Conservation (phyloP, 2,329 filamentous ascomycete species). For the Claviceps spartinae region DNA sequence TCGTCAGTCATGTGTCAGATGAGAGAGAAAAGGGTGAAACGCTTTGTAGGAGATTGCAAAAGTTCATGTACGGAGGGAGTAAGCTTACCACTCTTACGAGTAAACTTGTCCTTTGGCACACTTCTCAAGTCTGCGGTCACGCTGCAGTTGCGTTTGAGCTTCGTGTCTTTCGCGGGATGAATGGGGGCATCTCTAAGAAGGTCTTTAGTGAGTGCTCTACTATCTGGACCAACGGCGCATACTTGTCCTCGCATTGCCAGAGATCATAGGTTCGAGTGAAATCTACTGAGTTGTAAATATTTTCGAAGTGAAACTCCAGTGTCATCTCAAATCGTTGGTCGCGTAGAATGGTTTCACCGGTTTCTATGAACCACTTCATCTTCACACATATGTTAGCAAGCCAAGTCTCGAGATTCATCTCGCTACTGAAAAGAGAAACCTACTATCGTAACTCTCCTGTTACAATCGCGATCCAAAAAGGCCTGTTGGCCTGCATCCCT, state of each 20-base stretch:
- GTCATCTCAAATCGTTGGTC: not conserved
- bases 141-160: not conserved
- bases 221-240: not conserved
- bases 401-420: not conserved
- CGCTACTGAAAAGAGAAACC: not conserved
- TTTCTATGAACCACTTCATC: slow-evolving; percentile 1
- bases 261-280: not conserved
- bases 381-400: not conserved
- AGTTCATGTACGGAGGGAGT: not conserved
- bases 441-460: not conserved
- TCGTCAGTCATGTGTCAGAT: not conserved
- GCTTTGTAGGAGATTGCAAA: not conserved
- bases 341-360: not conserved
- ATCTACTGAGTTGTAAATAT: not conserved
- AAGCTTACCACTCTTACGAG: not conserved
- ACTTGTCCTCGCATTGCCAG: slow-evolving; percentile 2
- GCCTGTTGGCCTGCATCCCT: not conserved
- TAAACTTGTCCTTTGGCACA: not conserved
- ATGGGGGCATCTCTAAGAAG: not conserved
- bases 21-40: not conserved
- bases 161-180: not conserved
- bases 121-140: not conserved
- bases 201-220: not conserved
- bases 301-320: not conserved
- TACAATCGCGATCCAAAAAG: not conserved